Conservation (phyloP, 1,284 basidiomycete species). For the Meira miltonrushii region DNA sequence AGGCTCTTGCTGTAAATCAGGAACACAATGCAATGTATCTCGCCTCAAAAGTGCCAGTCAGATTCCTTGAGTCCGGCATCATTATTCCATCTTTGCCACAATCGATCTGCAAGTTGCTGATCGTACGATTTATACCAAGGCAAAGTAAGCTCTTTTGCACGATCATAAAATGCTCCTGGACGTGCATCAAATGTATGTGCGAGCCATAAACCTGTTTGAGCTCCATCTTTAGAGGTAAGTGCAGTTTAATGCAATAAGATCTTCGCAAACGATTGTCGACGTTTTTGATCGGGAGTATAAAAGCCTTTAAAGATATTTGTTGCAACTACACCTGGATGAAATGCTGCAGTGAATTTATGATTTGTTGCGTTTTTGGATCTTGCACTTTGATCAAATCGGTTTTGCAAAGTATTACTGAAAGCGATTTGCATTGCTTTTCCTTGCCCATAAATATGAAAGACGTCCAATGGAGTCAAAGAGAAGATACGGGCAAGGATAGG, state of each 20-base stretch:
- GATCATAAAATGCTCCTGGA: background rate
- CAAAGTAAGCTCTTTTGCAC: background rate
- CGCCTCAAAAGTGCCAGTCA: slow-evolving; percentile 4
- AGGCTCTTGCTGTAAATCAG: no score
- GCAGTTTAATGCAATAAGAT: background rate
- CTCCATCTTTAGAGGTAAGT: background rate
- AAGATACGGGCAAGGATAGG: no score
- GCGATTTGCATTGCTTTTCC: slow-evolving; percentile 6
- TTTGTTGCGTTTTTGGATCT: background rate
- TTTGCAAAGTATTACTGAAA: slow-evolving; percentile 3
- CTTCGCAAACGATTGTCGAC: background rate
- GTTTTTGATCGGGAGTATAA: background rate
- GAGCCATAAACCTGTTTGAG: background rate
- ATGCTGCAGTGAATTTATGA: background rate
- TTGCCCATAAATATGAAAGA: background rate
- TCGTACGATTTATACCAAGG: background rate
- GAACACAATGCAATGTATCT: no score
- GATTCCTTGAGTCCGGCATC: background rate
- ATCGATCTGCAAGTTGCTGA: background rate
- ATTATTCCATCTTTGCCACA: slow-evolving; percentile 1
- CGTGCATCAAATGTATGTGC: background rate
- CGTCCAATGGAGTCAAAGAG: no score
- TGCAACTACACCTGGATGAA: background rate
- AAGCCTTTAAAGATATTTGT: background rate
- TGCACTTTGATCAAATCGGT: background rate